Conservation (phyloP, 768 basidiomycete species). For the Hygrophorus russula region DNA sequence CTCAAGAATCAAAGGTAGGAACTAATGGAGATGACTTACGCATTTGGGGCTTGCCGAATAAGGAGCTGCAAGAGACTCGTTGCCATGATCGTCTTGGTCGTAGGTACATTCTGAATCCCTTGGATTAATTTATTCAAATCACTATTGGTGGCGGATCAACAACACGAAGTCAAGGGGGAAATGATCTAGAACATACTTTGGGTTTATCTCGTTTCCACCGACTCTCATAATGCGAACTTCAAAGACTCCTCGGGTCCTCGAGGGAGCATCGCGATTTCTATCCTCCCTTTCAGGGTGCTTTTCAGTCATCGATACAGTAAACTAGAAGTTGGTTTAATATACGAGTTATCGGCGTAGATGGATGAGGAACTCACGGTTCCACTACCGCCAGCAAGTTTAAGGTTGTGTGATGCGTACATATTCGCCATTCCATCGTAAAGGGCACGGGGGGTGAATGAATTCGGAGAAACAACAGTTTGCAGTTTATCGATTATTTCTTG, state of each 20-base stretch:
- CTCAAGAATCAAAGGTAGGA: not conserved
- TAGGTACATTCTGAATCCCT: slow-evolving; percentile 1
- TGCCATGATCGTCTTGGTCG: slow-evolving; percentile 22
- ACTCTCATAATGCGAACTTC: slow-evolving; percentile 26
- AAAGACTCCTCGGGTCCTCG: slow-evolving; percentile 6
- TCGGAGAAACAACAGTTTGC: slow-evolving; percentile 23
- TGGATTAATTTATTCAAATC: slow-evolving; percentile 17
- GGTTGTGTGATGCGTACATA: slow-evolving; percentile 23
- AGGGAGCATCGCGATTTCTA: slow-evolving; percentile 11
- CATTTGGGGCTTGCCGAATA: slow-evolving; percentile 33
- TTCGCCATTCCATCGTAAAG: slow-evolving; percentile 37
- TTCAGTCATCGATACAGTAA: slow-evolving; percentile 22
- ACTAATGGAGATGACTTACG: slow-evolving; percentile 19
- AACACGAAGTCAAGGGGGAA: not conserved
- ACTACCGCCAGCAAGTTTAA: slow-evolving; percentile 19
- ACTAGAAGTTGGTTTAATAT: slow-evolving; percentile 14
- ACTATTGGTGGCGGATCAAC: slow-evolving; percentile 10
- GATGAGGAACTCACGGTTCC: slow-evolving; percentile 15
- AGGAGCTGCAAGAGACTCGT: slow-evolving; percentile 39
- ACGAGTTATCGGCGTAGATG: not conserved
- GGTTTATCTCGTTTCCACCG: slow-evolving; percentile 22
- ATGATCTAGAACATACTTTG: slow-evolving; percentile 18
- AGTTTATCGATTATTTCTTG: slow-evolving; percentile 26
- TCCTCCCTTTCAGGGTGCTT: no score
- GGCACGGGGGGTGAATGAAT: slow-evolving; percentile 27